Evolutionary conservation across 2,329 filamentous ascomycete genomes (phyloP), one percentile per base, ranked within the genome.

Genomic region (Scedosporium aurantiacum): DNA sequence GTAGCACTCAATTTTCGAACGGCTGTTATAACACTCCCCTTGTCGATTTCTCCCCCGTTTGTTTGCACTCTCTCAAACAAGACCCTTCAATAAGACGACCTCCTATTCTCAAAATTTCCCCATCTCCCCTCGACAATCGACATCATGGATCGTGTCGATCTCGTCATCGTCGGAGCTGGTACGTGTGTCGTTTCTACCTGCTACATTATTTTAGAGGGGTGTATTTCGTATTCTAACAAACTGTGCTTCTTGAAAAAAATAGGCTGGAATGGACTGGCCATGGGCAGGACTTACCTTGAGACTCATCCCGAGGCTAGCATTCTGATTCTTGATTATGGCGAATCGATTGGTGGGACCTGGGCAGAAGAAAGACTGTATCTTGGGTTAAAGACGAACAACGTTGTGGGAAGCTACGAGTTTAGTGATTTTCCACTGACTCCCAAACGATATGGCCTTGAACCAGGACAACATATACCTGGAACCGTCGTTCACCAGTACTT

Each of bases 101-200:
- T 21, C 4, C 27, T 3, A 40, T 7, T 25, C n/a, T 45, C 37
- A 18, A n/a, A n/a, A n/a, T n/a, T 16, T 45, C 41, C 2, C 27
- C 4, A 25, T 40, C 32, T 23, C 6, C 1, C 14, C 23, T 6
- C 23, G 45, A 47, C 32, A 45, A 58, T 57, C 8, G 25, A 52
- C 16, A 18, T 32, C 21, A 63, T 64, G 62, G 63, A 64, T 27
- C 40, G 32, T 5, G 21, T 64, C n/a, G 64, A 63, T 37, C 45
- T 64, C n/a, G 61, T 61, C 27, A 50, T 65, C 23, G 58, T 65
- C 32, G 64, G 64, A 2, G 62, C 64, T 7, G 64, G 64, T 64
- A 62, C 45, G 60, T 57, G 12, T 18, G 25, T 28, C 54, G 16
- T 25, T 21, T 4, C 40, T 27, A 4, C 25, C 32, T n/a, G n/a